Percentiles rank a stretch among this genome's conserved stretches.
These are phyloP conservation scores for thale cress (Arabidopsis thaliana) DNA, from an alignment of 345 rosid genomes.

Conservation along the genomic window DNA sequence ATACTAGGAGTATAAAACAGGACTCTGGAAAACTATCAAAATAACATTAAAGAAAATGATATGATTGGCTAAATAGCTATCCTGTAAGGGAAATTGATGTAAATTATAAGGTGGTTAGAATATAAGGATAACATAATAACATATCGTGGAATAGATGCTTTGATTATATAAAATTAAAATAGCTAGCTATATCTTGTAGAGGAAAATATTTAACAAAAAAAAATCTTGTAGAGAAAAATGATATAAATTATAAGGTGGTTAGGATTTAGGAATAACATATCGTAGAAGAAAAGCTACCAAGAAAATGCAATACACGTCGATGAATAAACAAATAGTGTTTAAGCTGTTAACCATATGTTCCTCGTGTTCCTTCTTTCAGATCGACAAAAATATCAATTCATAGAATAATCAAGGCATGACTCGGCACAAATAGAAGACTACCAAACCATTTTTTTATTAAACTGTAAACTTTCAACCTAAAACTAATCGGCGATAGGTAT, in stretches of 20 bases:
- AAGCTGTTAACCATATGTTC: conserved; percentile 26
- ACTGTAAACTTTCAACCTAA: too few relatives aligned
- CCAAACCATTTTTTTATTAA: too few relatives aligned
- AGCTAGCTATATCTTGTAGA: not conserved
- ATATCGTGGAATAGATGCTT: not conserved
- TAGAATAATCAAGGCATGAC: not conserved
- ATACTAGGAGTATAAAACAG: not conserved
- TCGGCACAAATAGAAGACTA: too few relatives aligned
- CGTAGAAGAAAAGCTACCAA: conserved; percentile 29
- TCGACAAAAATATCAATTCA: not conserved
- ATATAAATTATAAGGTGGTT: conserved; percentile 23
- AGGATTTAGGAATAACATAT: conserved; percentile 12
- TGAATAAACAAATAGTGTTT: not conserved
- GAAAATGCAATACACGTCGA: conserved; percentile 28
- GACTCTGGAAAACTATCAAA: not conserved
- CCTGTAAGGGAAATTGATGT: not conserved
- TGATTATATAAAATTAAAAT: not conserved
- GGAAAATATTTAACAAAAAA: too few relatives aligned
- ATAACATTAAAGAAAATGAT: not conserved
- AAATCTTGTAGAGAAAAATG: not conserved
- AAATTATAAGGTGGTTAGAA: not conserved
- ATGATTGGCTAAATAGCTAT: not conserved
- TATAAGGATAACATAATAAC: not conserved
- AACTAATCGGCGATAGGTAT: too few relatives aligned
- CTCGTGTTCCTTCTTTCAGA: conserved; percentile 9